These are phyloP conservation scores for Ophiobolus disseminans DNA, from an alignment of 2,329 filamentous ascomycete genomes.

Conservation along the genomic window DNA sequence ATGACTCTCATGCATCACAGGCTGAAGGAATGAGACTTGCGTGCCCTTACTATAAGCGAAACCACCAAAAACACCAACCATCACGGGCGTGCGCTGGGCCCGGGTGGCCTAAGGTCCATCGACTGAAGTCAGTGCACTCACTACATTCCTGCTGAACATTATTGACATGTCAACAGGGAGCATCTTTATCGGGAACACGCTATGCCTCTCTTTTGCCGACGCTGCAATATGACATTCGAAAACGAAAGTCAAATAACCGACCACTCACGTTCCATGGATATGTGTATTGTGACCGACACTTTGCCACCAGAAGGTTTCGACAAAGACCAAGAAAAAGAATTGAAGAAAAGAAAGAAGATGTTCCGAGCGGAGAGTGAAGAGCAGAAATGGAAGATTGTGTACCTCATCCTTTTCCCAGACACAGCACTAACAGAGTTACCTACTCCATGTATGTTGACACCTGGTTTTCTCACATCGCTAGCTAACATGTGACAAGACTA, in stretches of 20 bases:
- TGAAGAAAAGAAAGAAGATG: constrained; percentile 11
- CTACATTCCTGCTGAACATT: background rate
- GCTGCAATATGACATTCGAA: constrained; percentile 7
- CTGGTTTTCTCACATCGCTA: too few species aligned
- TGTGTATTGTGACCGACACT: background rate
- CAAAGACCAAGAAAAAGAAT: constrained; percentile 7
- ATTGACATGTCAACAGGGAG: constrained; percentile 1
- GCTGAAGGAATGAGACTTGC: background rate
- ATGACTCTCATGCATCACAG: background rate
- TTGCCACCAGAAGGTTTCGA: constrained; percentile 4
- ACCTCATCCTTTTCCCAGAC: constrained; percentile 12
- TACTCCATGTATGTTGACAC: constrained; percentile 7
- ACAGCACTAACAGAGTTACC: constrained; percentile 4
- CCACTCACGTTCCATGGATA: constrained; percentile 1
- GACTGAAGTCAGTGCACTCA: constrained; percentile 1
- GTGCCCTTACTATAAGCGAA: constrained; percentile 1
- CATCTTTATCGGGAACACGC: constrained; percentile 13
- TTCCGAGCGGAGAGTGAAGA: constrained; percentile 13
- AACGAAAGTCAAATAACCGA: constrained; percentile 3
- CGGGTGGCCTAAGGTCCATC: background rate
- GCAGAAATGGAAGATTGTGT: constrained; percentile 16
- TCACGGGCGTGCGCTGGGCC: background rate
- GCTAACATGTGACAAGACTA: too few species aligned
- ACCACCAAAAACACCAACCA: background rate
- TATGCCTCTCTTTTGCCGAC: constrained; percentile 5